Base-by-base conservation (phyloP, 495 filamentous ascomycete species). In the Aspergillus campestris region DNA sequence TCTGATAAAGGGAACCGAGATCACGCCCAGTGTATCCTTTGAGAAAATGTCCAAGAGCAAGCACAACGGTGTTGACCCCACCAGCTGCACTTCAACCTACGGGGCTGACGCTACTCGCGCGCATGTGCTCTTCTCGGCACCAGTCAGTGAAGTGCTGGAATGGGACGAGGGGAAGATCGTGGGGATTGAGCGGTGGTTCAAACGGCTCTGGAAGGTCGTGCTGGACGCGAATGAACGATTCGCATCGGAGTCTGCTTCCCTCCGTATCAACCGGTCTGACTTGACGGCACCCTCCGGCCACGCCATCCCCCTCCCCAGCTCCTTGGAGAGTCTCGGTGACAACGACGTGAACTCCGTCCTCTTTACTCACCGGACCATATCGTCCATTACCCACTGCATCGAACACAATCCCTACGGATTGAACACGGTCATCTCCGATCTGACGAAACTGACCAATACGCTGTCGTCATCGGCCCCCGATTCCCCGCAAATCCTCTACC, bases 1-100 rank as follows among this genome's bases (percentile, higher is more conserved):
- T 2, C 69, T 75, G 39, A 74, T 89, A 32, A 71, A 71, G 34
- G 71, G 72, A 0, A 82, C 81, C 1, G 75, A 75, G 14, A 59
- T 77, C 36, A 55, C 55, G 0, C 79, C 85, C 3, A 73, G 60
- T 8, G 57, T 89, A 28, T 80, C 78, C 0, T 94, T 78, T 45
- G 87, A 95, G 62, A 95, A 95, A 54, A 95, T 95, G 89, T 90
- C 85, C n/a, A 95, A 95, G 62, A 91, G 86, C 45, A 95, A 95
- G 56, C 74, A 92, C 65, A 95, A 95, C 57, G 89, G 89, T 29
- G 85, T 94, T n/a, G 87, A 94, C 55, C 89, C 89, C 0, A 77
- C 74, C 0, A 62, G 55, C 0, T 86, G 85, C 49, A 84, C 89
- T 34, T 57, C 68, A 0, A 79, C 77, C 45, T 83, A 90, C 48